These are phyloP conservation scores for Thermothielavioides terrestris DNA, from an alignment of 495 filamentous ascomycete genomes.

Conservation along the genomic window DNA sequence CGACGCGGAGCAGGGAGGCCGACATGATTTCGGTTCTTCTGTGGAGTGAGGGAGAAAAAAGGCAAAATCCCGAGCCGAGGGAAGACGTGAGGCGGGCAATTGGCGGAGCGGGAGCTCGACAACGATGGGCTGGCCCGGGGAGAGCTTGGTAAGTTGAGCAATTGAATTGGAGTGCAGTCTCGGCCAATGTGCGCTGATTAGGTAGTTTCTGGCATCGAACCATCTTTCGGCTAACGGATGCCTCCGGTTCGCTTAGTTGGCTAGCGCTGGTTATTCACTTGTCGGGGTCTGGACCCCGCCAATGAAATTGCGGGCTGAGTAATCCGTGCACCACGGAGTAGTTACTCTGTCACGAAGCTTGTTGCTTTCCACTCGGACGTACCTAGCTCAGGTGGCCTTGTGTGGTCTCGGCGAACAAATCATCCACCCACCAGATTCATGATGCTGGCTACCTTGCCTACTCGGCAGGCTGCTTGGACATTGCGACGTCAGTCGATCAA, in stretches of 20 bases:
- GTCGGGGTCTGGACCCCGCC: not conserved
- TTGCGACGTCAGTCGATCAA: too few relatives aligned
- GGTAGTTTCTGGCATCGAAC: conserved; percentile 18
- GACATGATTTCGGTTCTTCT: conserved; percentile 47
- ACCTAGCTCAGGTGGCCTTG: too few relatives aligned
- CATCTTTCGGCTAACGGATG: conserved; percentile 23
- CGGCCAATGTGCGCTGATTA: conserved; percentile 10
- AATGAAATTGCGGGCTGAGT: too few relatives aligned
- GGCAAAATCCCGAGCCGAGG: conserved; percentile 12
- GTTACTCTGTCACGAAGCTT: too few relatives aligned
- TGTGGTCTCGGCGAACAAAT: too few relatives aligned
- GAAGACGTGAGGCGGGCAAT: conserved; percentile 15
- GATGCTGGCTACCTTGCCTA: too few relatives aligned
- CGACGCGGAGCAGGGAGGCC: conserved; percentile 58
- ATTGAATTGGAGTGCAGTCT: conserved; percentile 18
- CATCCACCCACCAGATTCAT: too few relatives aligned
- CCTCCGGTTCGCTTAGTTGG: conserved; percentile 13
- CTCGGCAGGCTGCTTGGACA: too few relatives aligned
- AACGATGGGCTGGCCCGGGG: conserved; percentile 15
- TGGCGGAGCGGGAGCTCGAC: conserved; percentile 16
- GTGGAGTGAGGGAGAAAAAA: conserved; percentile 3
- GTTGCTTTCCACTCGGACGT: too few relatives aligned
- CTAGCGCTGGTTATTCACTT: conserved; percentile 6
- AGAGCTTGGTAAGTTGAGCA: conserved; percentile 15
- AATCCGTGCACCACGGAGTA: too few relatives aligned